phyloP scores from a whole-genome alignment of 2,329 filamentous ascomycete genomes.

The Calonectria multiphialidica region DNA sequence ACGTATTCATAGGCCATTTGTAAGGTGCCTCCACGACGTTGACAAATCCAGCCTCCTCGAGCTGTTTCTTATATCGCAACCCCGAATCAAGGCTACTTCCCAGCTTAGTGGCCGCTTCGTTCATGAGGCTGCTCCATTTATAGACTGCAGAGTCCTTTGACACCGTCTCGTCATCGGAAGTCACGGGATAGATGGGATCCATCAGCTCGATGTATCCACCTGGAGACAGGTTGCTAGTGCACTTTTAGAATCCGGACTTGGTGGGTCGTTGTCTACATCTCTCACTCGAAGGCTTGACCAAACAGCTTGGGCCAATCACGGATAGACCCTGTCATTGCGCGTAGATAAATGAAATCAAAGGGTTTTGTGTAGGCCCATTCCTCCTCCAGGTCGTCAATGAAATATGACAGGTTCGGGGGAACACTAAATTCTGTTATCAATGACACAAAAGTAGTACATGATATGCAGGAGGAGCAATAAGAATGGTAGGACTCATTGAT shows the following conservation, averaged over 20 bases:
- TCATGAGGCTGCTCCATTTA: slow-evolving; percentile 29
- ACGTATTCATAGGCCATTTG: slow-evolving; percentile 31
- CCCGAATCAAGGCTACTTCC: slow-evolving; percentile 13
- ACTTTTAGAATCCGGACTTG: background rate
- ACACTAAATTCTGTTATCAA: slow-evolving; percentile 6
- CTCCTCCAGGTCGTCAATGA: slow-evolving; percentile 27
- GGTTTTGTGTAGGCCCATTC: slow-evolving; percentile 23
- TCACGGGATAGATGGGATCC: slow-evolving; percentile 24
- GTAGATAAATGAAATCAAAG: slow-evolving; percentile 29
- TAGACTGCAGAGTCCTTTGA: slow-evolving; percentile 23
- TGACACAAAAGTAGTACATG: rapidly evolving
- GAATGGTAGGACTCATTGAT: too few species aligned
- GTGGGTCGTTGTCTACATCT: background rate
- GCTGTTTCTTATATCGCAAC: slow-evolving; percentile 24
- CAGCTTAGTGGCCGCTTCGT: slow-evolving; percentile 12
- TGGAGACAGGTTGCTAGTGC: slow-evolving; percentile 20
- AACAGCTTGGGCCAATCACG: slow-evolving; percentile 18
- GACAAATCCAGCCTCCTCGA: slow-evolving; percentile 21
- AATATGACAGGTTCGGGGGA: slow-evolving; percentile 18
- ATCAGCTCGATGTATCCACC: slow-evolving; percentile 30
- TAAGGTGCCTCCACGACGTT: slow-evolving; percentile 18
- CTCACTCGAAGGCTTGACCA: slow-evolving; percentile 13
- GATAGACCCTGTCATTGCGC: slow-evolving; percentile 25
- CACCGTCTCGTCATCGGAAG: slow-evolving; percentile 22
- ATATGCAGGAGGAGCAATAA: too few species aligned